Percentiles rank a stretch among this genome's conserved stretches.
phyloP scores from a whole-genome alignment of 2,329 filamentous ascomycete species.

The Verticillium nubilum region DNA sequence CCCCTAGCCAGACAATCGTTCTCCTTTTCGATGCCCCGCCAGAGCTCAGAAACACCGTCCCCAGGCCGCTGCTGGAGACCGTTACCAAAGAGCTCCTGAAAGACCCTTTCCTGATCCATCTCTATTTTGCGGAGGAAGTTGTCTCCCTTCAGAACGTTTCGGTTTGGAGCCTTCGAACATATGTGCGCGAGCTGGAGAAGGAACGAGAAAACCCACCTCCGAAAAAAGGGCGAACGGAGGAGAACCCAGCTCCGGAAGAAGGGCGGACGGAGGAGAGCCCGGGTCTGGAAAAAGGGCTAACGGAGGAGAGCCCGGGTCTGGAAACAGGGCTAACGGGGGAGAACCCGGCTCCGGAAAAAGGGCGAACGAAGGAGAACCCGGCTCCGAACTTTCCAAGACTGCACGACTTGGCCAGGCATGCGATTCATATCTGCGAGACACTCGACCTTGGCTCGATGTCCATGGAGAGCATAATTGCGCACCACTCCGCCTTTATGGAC shows the following conservation, averaged over 20 bases:
- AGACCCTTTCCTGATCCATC: conserved; percentile 32
- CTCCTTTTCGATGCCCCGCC: conserved; percentile 22
- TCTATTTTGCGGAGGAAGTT: conserved; percentile 22
- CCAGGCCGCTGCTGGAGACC: background rate
- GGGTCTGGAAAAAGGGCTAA: no score
- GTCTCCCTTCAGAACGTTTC: conserved; percentile 24
- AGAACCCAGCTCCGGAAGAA: background rate
- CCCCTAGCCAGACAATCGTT: conserved; percentile 17
- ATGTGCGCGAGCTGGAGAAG: conserved; percentile 27
- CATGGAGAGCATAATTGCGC: conserved; percentile 21
- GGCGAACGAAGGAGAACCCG: no score
- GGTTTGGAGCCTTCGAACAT: conserved; percentile 32
- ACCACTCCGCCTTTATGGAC: conserved; percentile 19
- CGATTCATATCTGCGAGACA: conserved; percentile 37
- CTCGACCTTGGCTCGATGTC: conserved; percentile 28
- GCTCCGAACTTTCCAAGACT: conserved; percentile 13
- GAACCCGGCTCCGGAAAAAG: background rate
- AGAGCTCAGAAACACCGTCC: background rate
- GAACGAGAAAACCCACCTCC: no score
- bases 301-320: background rate
- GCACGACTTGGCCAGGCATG: conserved; percentile 37
- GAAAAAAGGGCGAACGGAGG: no score
- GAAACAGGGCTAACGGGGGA: no score
- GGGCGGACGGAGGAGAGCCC: no score
- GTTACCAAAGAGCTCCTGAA: conserved; percentile 5